These are phyloP conservation scores for Acidomyces sp. DNA, from an alignment of 495 filamentous ascomycete genomes.

Conservation along the genomic window DNA sequence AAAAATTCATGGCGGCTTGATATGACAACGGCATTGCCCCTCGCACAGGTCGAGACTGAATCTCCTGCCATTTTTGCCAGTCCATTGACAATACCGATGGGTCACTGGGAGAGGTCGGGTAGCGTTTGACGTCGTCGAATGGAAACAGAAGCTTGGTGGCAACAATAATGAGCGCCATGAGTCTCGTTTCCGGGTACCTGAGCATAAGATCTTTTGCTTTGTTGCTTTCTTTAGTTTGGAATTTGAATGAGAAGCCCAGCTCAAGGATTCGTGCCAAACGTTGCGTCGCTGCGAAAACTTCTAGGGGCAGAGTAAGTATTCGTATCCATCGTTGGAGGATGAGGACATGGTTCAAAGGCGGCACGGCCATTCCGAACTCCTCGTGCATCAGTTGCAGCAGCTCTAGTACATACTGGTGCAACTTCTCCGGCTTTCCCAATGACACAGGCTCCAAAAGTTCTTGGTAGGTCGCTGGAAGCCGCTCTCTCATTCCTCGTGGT, in stretches of 20 bases:
- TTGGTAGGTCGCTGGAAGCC: conserved; percentile 23
- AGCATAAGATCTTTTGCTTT: conserved; percentile 20
- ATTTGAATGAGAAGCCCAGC: conserved; percentile 44
- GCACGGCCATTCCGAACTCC: conserved; percentile 58
- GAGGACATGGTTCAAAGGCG: conserved; percentile 53
- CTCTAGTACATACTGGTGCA: conserved; percentile 51
- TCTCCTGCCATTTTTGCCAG: conserved; percentile 55
- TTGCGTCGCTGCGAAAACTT: conserved; percentile 51
- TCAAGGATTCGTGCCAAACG: conserved; percentile 44
- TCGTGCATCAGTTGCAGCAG: conserved; percentile 48
- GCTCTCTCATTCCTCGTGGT: conserved; percentile 24
- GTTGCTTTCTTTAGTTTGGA: conserved; percentile 16
- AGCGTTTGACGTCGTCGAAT: conserved; percentile 48
- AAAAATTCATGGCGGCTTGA: conserved; percentile 32
- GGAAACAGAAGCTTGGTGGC: conserved; percentile 68
- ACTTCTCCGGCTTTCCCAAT: conserved; percentile 37
- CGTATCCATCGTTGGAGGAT: conserved; percentile 57
- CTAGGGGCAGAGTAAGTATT: conserved; percentile 62
- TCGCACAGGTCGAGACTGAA: conserved; percentile 2
- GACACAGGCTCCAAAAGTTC: conserved; percentile 23
- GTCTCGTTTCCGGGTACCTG: conserved; percentile 50
- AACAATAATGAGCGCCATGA: conserved; percentile 61
- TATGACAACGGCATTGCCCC: conserved; percentile 8
- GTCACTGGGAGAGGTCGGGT: conserved; percentile 44
- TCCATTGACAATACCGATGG: conserved; percentile 49